phyloP scores from a whole-genome alignment of 805 yeast species.

The Kodamaea kakaduensis region DNA sequence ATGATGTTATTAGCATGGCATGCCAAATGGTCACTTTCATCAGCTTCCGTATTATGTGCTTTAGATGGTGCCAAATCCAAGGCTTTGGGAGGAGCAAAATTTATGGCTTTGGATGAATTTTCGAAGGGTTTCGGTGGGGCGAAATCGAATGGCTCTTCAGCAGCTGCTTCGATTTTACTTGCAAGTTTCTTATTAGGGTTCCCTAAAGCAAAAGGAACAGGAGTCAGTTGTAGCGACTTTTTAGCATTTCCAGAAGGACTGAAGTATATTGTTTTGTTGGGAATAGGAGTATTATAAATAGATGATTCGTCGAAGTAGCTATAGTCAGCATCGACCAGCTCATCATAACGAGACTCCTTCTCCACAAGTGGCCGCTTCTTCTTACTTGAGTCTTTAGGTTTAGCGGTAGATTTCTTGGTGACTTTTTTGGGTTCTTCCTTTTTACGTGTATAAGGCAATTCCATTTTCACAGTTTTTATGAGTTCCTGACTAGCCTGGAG shows the following conservation, averaged over 20 bases:
- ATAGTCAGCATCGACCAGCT: constrained; percentile 4
- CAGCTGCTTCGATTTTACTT: constrained; percentile 8
- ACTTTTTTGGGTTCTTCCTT: constrained; percentile 1
- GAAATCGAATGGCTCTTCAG: too few species aligned
- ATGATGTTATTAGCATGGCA: constrained; percentile 45
- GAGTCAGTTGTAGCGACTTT: constrained; percentile 24
- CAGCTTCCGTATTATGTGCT: constrained; percentile 1
- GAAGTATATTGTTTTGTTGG: constrained; percentile 25
- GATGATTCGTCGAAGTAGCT: constrained; percentile 12
- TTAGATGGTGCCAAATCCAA: constrained; percentile 1
- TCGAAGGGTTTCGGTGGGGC: constrained; percentile 2
- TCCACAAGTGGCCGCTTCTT: constrained; percentile 1
- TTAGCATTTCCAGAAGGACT: constrained; percentile 24
- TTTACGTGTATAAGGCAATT: constrained; percentile 16
- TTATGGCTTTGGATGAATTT: too few species aligned
- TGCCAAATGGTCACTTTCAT: constrained; percentile 33
- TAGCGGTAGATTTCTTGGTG: not conserved
- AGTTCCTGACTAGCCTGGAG: constrained; percentile 16
- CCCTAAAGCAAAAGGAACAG: constrained; percentile 17
- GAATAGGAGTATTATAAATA: constrained; percentile 22
- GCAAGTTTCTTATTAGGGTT: constrained; percentile 13
- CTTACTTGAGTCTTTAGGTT: constrained; percentile 3
- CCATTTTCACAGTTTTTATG: constrained; percentile 14
- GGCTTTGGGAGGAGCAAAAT: not conserved
- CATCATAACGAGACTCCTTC: constrained; percentile 5